Evolutionary conservation across 768 basidiomycete genomes (phyloP).

Genomic region (Kwoniella shandongensis): DNA sequence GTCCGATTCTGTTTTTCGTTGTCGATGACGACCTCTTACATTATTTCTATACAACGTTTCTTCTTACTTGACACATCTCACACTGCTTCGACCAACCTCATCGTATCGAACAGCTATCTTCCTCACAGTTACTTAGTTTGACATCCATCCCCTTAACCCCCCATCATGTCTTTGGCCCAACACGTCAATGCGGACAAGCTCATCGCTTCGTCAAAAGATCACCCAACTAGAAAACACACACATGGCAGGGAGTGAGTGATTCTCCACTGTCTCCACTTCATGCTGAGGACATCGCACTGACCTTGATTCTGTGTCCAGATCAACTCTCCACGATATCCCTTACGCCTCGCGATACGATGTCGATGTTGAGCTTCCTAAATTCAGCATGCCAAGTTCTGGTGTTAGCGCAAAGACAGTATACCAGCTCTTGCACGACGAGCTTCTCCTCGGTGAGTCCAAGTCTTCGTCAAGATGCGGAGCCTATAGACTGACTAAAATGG

Average conservation of each 20-base stretch:
- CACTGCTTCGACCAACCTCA: too few relatives aligned
- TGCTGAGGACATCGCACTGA: too few relatives aligned
- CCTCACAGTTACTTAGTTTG: too few relatives aligned
- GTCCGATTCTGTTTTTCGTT: too few relatives aligned
- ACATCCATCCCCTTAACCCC: too few relatives aligned
- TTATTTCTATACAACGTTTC: too few relatives aligned
- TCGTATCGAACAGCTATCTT: too few relatives aligned
- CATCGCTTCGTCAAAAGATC: conserved; percentile 57
- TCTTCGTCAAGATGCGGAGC: neutral
- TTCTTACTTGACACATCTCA: too few relatives aligned
- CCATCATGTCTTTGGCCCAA: conserved; percentile 41
- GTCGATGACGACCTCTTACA: too few relatives aligned
- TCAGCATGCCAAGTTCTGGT: conserved; percentile 40
- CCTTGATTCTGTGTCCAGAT: too few relatives aligned
- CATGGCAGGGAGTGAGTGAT: conserved; percentile 31
- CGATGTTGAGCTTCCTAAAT: conserved; percentile 47
- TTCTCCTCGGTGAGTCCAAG: conserved; percentile 54
- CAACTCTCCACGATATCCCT: conserved; percentile 44
- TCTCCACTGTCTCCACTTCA: neutral
- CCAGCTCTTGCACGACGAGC: conserved; percentile 60
- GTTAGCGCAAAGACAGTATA: conserved; percentile 47
- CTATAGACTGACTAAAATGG: conserved; percentile 9
- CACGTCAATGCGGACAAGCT: conserved; percentile 66
- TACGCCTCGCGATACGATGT: conserved; percentile 45
- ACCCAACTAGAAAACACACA: conserved; percentile 46